Evolutionary conservation across 139 green algal genomes (phyloP).

Genomic region (Asterochloris erici): DNA sequence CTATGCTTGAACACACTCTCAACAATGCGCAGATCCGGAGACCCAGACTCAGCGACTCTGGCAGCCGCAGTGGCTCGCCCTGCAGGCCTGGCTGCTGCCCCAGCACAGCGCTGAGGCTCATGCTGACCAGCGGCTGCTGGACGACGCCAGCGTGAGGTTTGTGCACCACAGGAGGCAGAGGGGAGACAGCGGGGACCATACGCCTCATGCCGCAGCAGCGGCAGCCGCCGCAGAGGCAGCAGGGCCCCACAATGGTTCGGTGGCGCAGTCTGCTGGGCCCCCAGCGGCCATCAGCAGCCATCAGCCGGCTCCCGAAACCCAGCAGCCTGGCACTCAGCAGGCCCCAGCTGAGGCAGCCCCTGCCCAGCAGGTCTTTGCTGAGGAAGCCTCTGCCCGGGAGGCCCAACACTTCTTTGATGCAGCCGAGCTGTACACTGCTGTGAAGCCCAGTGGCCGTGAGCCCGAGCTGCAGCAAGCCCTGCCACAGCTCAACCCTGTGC

Average conservation of each 20-base stretch:
- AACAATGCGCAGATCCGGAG: conserved; percentile 1
- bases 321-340: background rate
- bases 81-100: conserved; percentile 3
- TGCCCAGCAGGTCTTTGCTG: background rate
- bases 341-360: no score
- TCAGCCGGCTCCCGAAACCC: no score
- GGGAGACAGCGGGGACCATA: background rate
- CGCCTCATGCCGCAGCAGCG: background rate
- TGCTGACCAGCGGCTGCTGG: background rate
- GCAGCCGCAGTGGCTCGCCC: background rate
- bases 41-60: background rate
- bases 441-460: conserved; percentile 61
- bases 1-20: no score
- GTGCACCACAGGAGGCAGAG: background rate
- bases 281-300: background rate
- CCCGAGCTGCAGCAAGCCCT: conserved; percentile 30
- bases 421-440: conserved; percentile 53
- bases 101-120: background rate
- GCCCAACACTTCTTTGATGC: conserved; percentile 37
- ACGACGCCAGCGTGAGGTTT: background rate
- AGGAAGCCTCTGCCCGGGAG: background rate
- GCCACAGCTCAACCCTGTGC: conserved; percentile 47
- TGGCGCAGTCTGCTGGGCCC: no score
- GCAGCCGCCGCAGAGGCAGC: background rate
- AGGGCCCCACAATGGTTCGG: background rate